Percentiles rank a stretch among this genome's conserved stretches.
These are phyloP conservation scores for Arthromyces matolae DNA, from an alignment of 768 basidiomycete species.

Conservation along the genomic window DNA sequence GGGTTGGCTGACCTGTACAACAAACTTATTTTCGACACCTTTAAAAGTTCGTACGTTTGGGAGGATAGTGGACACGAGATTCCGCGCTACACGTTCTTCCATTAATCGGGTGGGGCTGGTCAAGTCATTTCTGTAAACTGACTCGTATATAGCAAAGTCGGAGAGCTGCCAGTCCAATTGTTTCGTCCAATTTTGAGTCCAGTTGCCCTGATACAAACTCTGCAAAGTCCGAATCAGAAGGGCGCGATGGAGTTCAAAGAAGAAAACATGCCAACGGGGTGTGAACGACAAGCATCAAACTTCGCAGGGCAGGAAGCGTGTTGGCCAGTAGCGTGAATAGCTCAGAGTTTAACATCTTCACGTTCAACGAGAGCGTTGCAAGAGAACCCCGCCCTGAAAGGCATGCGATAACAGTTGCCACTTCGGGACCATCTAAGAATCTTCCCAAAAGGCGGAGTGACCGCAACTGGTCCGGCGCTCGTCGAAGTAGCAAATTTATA, in stretches of 20 bases:
- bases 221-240: neutral
- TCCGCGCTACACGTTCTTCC: slow-evolving; percentile 7
- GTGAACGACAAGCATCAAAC: slow-evolving; percentile 20
- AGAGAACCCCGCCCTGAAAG: slow-evolving; percentile 22
- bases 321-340: slow-evolving; percentile 20
- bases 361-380: slow-evolving; percentile 21
- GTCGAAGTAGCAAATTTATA: slow-evolving; percentile 21
- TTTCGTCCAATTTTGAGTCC: neutral
- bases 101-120: neutral
- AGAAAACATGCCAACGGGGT: slow-evolving; percentile 2
- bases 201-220: neutral
- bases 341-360: slow-evolving; percentile 13
- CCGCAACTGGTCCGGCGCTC: slow-evolving; percentile 23
- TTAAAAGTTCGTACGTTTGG: slow-evolving; percentile 12
- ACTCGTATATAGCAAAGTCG: slow-evolving; percentile 13
- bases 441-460: slow-evolving; percentile 22
- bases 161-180: slow-evolving; percentile 13
- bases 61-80: neutral
- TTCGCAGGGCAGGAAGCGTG: slow-evolving; percentile 19
- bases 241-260: neutral
- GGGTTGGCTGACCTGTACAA: neutral
- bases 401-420: slow-evolving; percentile 18
- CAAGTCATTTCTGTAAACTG: slow-evolving; percentile 2
- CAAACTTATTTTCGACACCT: slow-evolving; percentile 3
- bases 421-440: slow-evolving; percentile 21